Percentiles rank a stretch among this genome's conserved stretches.
These are phyloP conservation scores for Asterophora lycoperdoides DNA, from an alignment of 768 basidiomycete species.

Conservation along the genomic window DNA sequence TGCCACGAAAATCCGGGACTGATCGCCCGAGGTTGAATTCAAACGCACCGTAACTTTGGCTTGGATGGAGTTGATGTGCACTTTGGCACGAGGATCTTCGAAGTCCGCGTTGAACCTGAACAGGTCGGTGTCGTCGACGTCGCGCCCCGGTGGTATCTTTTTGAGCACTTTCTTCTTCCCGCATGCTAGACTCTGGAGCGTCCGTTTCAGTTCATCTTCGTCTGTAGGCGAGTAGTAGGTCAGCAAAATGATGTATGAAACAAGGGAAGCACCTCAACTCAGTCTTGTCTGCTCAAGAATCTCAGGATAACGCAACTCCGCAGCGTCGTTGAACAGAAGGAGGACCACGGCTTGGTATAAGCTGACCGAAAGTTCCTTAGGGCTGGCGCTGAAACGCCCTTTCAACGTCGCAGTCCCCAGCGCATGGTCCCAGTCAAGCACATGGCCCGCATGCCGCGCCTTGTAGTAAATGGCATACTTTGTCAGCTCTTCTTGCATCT, in stretches of 20 bases:
- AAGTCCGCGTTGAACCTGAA: slow-evolving; percentile 85
- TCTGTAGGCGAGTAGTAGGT: slow-evolving; percentile 40
- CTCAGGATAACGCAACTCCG: slow-evolving; percentile 57
- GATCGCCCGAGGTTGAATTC: neutral
- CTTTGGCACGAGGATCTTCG: slow-evolving; percentile 67
- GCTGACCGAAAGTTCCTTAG: slow-evolving; percentile 87
- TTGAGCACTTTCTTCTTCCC: slow-evolving; percentile 85
- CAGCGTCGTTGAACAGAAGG: slow-evolving; percentile 75
- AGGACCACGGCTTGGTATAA: slow-evolving; percentile 88
- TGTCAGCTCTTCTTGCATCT: slow-evolving; percentile 69
- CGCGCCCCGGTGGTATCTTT: slow-evolving; percentile 75
- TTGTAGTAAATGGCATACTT: slow-evolving; percentile 72
- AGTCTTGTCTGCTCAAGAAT: slow-evolving; percentile 67
- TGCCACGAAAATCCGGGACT: too few species aligned
- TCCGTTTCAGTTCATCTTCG: slow-evolving; percentile 68
- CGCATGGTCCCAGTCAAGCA: slow-evolving; percentile 82
- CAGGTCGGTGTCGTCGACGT: slow-evolving; percentile 69
- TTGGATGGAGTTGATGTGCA: slow-evolving; percentile 96
- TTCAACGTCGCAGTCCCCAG: slow-evolving; percentile 79
- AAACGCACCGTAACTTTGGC: slow-evolving; percentile 79
- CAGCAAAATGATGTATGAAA: slow-evolving; percentile 18
- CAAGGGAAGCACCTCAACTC: slow-evolving; percentile 44
- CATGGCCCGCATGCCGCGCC: slow-evolving; percentile 67
- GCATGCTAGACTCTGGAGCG: slow-evolving; percentile 88
- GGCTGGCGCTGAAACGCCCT: slow-evolving; percentile 59